Evolutionary conservation across 2,329 filamentous ascomycete genomes (phyloP).

Genomic region (Coniochaeta sp.): DNA sequence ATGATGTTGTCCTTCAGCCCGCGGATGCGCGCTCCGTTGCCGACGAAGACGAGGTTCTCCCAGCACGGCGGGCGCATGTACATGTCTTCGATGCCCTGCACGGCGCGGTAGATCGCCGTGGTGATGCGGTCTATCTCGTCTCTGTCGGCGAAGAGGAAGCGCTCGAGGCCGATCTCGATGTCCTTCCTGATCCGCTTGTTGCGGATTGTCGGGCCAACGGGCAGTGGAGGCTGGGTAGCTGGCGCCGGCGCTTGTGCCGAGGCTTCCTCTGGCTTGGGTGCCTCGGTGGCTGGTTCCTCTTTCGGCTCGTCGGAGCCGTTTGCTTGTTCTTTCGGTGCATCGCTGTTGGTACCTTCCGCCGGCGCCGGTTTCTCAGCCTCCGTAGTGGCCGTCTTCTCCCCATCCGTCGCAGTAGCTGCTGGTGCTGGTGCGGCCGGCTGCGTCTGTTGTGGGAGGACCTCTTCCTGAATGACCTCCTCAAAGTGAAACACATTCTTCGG

Average conservation of each 20-base stretch:
- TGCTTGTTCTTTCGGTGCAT: slow-evolving; percentile 7
- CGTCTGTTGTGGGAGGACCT: slow-evolving; percentile 24
- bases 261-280: slow-evolving; percentile 7
- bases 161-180: slow-evolving; percentile 70
- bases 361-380: neutral
- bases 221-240: slow-evolving; percentile 13
- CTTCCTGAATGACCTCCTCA: slow-evolving; percentile 58
- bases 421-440: slow-evolving; percentile 2
- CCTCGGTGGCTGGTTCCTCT: slow-evolving; percentile 4
- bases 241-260: slow-evolving; percentile 7
- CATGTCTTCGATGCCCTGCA: slow-evolving; percentile 76
- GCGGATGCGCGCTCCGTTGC: slow-evolving; percentile 67
- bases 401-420: slow-evolving; percentile 1
- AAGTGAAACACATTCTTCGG: slow-evolving; percentile 65
- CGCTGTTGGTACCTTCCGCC: slow-evolving; percentile 3
- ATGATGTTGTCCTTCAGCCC: slow-evolving; percentile 88
- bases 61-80: slow-evolving; percentile 81
- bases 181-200: slow-evolving; percentile 56
- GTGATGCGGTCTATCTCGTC: slow-evolving; percentile 77
- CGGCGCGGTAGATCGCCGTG: slow-evolving; percentile 72
- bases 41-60: slow-evolving; percentile 88
- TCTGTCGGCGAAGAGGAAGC: slow-evolving; percentile 62
- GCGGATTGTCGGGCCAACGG: slow-evolving; percentile 31
- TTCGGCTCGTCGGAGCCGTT: neutral
- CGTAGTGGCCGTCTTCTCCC: neutral